Evolutionary conservation across 2,329 filamentous ascomycete species (phyloP).

Genomic region (Parascedosporium putredinis): DNA sequence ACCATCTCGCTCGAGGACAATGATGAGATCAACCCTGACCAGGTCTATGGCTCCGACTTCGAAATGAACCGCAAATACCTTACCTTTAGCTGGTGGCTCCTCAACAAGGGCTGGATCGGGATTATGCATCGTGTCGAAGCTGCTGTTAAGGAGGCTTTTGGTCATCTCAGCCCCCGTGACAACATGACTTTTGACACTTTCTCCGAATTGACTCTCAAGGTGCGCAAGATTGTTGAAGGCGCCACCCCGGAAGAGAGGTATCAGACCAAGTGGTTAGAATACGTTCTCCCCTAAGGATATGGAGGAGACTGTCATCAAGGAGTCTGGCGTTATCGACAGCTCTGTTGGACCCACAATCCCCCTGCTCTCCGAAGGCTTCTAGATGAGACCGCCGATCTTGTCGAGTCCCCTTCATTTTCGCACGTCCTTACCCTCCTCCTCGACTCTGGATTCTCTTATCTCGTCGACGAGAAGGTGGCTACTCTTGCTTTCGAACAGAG

Average conservation of each 20-base stretch:
- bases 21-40: conserved; percentile 76
- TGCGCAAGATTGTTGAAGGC: conserved; percentile 78
- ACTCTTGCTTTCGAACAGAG: conserved; percentile 62
- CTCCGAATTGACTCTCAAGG: conserved; percentile 69
- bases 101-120: conserved; percentile 81
- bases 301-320: conserved; percentile 73
- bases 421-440: conserved; percentile 79
- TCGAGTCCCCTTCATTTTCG: conserved; percentile 85
- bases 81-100: conserved; percentile 95
- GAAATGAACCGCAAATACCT: conserved; percentile 92
- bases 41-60: conserved; percentile 83
- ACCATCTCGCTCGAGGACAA: conserved; percentile 87
- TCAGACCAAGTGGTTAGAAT: conserved; percentile 62
- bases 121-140: conserved; percentile 70
- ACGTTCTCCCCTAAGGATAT: conserved; percentile 69
- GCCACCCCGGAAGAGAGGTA: conserved; percentile 27
- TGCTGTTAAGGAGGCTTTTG: conserved; percentile 86
- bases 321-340: conserved; percentile 64
- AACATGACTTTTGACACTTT: conserved; percentile 74
- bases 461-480: conserved; percentile 75
- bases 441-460: conserved; percentile 73
- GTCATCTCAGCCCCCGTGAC: conserved; percentile 78
- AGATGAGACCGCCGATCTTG: conserved; percentile 90
- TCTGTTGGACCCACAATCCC: conserved; percentile 23
- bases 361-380: conserved; percentile 68